phyloP scores from a whole-genome alignment of 2,329 filamentous ascomycete species.

The Epichloe gansuensis region DNA sequence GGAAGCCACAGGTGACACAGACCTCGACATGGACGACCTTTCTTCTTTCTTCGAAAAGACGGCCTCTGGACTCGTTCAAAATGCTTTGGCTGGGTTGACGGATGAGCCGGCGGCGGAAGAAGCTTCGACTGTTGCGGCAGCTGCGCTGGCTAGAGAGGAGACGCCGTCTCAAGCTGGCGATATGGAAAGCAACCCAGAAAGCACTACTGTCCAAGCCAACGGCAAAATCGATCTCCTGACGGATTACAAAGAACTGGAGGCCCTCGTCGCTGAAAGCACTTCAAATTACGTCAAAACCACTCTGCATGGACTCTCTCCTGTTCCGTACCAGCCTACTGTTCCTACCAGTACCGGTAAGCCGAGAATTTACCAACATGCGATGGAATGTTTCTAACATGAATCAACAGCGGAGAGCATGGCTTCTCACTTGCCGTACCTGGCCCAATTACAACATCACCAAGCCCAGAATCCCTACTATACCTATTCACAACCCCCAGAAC shows the following conservation, averaged over 20 bases:
- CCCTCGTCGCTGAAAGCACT: slow-evolving; percentile 31
- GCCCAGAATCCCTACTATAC: slow-evolving; percentile 24
- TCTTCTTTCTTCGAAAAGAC: slow-evolving; percentile 32
- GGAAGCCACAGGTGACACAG: slow-evolving; percentile 17
- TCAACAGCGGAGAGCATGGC: slow-evolving; percentile 19
- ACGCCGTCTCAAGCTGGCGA: slow-evolving; percentile 13
- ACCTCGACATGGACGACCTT: slow-evolving; percentile 28
- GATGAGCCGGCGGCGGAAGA: slow-evolving; percentile 14
- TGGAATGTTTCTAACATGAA: slow-evolving; percentile 2
- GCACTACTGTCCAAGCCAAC: slow-evolving; percentile 15
- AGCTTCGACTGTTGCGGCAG: slow-evolving; percentile 4
- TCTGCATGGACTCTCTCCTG: slow-evolving; percentile 29
- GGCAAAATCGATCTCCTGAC: slow-evolving; percentile 22
- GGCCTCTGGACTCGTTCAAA: slow-evolving; percentile 27
- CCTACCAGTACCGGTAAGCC: slow-evolving; percentile 26
- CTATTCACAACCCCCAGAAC: slow-evolving; percentile 24
- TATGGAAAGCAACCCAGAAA: slow-evolving; percentile 14
- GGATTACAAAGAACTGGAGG: slow-evolving; percentile 31
- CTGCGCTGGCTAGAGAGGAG: slow-evolving; percentile 13
- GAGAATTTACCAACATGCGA: background rate
- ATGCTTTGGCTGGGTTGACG: slow-evolving; percentile 26
- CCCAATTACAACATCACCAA: slow-evolving; percentile 26
- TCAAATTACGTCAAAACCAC: slow-evolving; percentile 33
- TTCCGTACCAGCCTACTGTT: slow-evolving; percentile 30
- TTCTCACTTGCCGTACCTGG: slow-evolving; percentile 24